A percentile compares a stretch with the other conserved stretches of the same genome.
These are phyloP conservation scores for Sechiopsis laciniata DNA, from an alignment of 306 rosid species.

Conservation along the genomic window DNA sequence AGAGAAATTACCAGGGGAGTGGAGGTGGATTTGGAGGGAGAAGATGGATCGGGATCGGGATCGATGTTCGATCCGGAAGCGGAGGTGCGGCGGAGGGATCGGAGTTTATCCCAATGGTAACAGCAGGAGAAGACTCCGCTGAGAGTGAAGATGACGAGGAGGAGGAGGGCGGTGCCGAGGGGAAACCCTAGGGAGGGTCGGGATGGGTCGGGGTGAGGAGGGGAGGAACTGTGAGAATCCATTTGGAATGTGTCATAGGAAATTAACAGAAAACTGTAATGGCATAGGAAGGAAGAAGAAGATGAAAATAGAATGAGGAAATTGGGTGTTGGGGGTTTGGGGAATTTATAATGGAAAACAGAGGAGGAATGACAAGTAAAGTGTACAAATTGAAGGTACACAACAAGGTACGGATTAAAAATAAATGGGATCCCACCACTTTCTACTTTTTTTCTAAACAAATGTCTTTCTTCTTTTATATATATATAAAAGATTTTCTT, in stretches of 20 bases:
- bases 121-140: conserved; percentile 97
- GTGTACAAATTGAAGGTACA: conserved; percentile 22
- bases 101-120: conserved; percentile 93
- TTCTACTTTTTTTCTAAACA: too few species aligned
- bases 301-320: background rate
- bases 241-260: conserved; percentile 47
- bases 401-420: conserved; percentile 16
- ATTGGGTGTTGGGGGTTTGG: background rate
- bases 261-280: background rate
- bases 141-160: conserved; percentile 72
- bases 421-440: too few species aligned
- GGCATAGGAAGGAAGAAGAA: background rate
- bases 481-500: too few species aligned
- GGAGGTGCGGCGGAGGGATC: conserved; percentile 53
- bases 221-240: conserved; percentile 64
- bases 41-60: background rate
- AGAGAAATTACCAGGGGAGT: conserved; percentile 30
- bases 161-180: conserved; percentile 81
- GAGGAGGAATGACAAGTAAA: too few species aligned
- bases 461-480: too few species aligned
- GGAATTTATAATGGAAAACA: conserved; percentile 3
- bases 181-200: conserved; percentile 93
- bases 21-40: conserved; percentile 41
- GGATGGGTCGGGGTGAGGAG: conserved; percentile 59
- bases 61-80: background rate